Conservation (phyloP, 192 early-diverging fungal genomes). For the Dissophora globulifera region DNA sequence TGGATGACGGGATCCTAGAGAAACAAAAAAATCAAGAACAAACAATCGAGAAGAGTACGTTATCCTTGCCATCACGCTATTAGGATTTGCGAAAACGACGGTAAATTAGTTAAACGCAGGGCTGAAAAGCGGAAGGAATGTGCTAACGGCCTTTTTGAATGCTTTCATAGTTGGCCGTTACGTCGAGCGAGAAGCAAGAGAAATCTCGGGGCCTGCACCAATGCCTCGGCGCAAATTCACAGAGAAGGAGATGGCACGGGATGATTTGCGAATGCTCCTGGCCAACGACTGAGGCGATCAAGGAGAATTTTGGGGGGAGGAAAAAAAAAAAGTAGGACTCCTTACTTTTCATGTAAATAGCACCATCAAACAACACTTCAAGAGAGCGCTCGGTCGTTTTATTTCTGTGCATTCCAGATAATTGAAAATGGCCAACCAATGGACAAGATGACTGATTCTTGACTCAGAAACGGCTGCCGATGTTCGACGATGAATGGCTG, state of each 20-base stretch:
- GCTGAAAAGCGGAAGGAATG: no score
- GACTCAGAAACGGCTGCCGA: slow-evolving; percentile 33
- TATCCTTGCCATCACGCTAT: background rate
- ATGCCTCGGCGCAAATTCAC: slow-evolving; percentile 10
- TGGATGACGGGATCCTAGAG: slow-evolving; percentile 22
- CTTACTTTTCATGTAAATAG: background rate
- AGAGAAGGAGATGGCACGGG: slow-evolving; percentile 20
- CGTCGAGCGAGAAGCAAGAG: slow-evolving; percentile 23
- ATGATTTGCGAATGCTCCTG: slow-evolving; percentile 27
- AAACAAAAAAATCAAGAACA: slow-evolving; percentile 24
- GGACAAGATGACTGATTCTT: no score
- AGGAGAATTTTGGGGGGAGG: no score
- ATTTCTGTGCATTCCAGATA: no score
- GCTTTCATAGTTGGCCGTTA: slow-evolving; percentile 8
- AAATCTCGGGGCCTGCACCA: background rate
- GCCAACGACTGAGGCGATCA: slow-evolving; percentile 12
- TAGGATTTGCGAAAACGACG: no score
- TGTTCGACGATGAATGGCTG: slow-evolving; percentile 9
- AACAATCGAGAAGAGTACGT: slow-evolving; percentile 18
- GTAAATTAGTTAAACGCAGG: no score
- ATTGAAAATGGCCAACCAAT: no score
- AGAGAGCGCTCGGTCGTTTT: no score
- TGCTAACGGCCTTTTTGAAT: background rate
- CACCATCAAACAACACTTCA: background rate
- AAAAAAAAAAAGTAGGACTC: no score